Base-by-base conservation (phyloP, 2,329 filamentous ascomycete genomes). In the Colletotrichum cereale region DNA sequence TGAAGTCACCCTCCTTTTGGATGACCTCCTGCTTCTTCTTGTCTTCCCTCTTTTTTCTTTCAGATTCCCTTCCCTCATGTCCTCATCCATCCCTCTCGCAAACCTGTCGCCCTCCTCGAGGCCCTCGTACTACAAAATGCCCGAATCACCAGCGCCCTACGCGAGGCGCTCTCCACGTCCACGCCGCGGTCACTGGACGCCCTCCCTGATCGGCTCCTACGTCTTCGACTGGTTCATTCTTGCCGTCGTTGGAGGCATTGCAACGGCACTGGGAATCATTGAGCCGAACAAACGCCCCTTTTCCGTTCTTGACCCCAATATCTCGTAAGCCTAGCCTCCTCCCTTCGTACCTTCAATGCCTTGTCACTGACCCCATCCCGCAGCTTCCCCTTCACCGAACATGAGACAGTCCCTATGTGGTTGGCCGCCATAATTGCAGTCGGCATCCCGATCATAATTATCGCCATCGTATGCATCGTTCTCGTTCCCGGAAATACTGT, bases 401-500 rank as follows among this genome's bases (percentile, higher is more conserved):
- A 91, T 29, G 93, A 97, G 77, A 94, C 91, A 3, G 91, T 98
- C 21, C 89, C 91, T 0, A 88, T 88, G 5, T 87, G 84, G 75
- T 84, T 92, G 11, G 86, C 97, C 16, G 80, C 91, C 21, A 78
- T 94, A n/a, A 85, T 92, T 71, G 86, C 86, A 55, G 83, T 93
- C 29, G 79, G 90, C 44, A 85, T 88, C 1, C 96, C 96, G 5
- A 89, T 89, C 38, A 81, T 86, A 71, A 84, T 95, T 74, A 91
- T 97, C 76, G 80, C 92, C 62, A 47, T 94, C 63, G 87, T 96
- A 68, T 89, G 89, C 50, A 81, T 97, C 40, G 74, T 90, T 72
- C 85, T 96, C 75, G 90, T 96, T 0, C 94, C 94, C 1, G 93
- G 93, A 4, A 87, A 89, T 7, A 91, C 90, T 1, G 90, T 92